Evolutionary conservation across 768 basidiomycete species (phyloP), one percentile per base, ranked within the genome.

Genomic region (Tylopilus cervinicoccineus): DNA sequence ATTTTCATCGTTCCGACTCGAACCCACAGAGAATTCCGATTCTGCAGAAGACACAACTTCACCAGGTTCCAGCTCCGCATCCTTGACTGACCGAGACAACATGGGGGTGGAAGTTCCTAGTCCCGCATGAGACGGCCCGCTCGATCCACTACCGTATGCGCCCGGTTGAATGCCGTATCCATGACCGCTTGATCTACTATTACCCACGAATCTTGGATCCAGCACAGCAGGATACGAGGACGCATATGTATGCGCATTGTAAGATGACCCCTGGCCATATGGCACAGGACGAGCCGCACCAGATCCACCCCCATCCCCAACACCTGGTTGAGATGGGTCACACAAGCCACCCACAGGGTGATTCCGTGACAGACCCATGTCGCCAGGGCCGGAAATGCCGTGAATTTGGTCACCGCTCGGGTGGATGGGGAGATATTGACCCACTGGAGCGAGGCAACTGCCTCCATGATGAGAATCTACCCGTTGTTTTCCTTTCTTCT

Each of bases 401-500:
- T 55, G 63, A 32, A 45, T 47, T 48, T 49, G 60, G 47, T 49
- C 16, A 23, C 58, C 16, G 42, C 49, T 48, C 42, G 42, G 27
- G n/a, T 38, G 33, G 27, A 26, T 17, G 22, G 36, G 20, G 22
- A 34, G 40, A 26, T 24, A 27, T 23, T 54, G 49, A 1, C 38
- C 52, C 31, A 32, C 24, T 0, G 22, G 17, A 23, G 51, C 44
- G 27, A 33, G 10, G 6, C 14, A 14, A 38, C 52, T 50, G 28
- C 31, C 32, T 43, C 43, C 47, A 19, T 44, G 46, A 33, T n/a
- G n/a, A n/a, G n/a, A n/a, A n/a, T 59, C 54, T 36, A 38, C 39
- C 3, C 50, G 55, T 50, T 55, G 69, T 57, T 58, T 67, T 51
- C 46, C 58, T 58, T 49, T 71, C 47, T 40, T 71, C 45, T 42